Conservation (phyloP, 78 protist species). For the Dictyostelium brefeldianum region DNA sequence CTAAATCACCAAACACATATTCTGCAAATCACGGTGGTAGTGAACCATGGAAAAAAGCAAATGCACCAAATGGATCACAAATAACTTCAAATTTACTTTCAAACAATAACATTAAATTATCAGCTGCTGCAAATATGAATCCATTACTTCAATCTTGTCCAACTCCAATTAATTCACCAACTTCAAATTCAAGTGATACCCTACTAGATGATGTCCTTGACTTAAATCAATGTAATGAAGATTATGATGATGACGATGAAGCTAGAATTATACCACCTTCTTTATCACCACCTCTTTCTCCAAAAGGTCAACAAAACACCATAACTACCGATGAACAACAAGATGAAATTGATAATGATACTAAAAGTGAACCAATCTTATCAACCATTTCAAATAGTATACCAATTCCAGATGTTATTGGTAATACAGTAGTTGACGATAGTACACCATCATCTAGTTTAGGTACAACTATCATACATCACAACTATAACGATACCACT, state of each 20-base stretch:
- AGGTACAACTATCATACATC: neutral
- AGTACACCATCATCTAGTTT: neutral
- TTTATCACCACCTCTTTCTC: neutral
- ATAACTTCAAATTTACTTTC: neutral
- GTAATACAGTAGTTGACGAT: neutral
- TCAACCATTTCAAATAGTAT: neutral
- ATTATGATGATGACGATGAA: neutral
- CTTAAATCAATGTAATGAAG: neutral
- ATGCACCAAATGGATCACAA: neutral
- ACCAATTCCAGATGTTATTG: neutral
- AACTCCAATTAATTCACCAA: constrained; percentile 28
- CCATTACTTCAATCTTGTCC: constrained; percentile 32
- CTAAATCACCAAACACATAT: neutral
- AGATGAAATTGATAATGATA: neutral
- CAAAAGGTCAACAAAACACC: neutral
- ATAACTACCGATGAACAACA: neutral
- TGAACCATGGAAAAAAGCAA: constrained; percentile 26
- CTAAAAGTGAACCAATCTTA: neutral
- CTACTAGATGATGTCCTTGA: constrained; percentile 1
- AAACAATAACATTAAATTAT: neutral
- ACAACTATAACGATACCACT: neutral
- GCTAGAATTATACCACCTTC: neutral
- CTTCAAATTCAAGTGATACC: neutral
- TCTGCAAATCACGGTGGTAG: neutral
- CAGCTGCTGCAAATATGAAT: neutral